Conservation (phyloP, 495 filamentous ascomycete genomes). For the Parachaetomium inaequale region DNA sequence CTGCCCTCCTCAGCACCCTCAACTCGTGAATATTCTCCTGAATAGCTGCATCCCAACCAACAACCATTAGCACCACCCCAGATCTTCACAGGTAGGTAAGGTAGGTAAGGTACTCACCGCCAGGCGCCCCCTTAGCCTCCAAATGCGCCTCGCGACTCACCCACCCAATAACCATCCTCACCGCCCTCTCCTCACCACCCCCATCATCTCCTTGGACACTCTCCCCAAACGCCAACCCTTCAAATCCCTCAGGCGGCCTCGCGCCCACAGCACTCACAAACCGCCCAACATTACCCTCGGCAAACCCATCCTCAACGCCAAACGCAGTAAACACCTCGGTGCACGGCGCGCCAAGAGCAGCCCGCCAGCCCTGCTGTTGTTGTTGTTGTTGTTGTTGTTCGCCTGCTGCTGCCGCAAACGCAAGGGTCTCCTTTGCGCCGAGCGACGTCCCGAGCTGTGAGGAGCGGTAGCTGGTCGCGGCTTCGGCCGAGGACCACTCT, state of each 20-base stretch:
- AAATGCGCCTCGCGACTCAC: constrained; percentile 12
- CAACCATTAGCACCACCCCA: background rate
- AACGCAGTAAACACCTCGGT: constrained; percentile 24
- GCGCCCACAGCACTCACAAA: constrained; percentile 13
- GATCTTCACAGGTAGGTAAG: no score
- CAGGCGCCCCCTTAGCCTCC: constrained; percentile 12
- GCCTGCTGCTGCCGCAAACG: constrained; percentile 4
- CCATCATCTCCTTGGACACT: background rate
- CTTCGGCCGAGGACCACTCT: constrained; percentile 18
- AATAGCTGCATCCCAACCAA: constrained; percentile 13
- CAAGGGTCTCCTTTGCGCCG: constrained; percentile 1
- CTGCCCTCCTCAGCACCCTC: constrained; percentile 13
- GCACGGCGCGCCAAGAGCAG: constrained; percentile 15
- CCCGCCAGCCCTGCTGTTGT: background rate
- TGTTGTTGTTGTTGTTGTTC: no score
- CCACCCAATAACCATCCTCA: constrained; percentile 20
- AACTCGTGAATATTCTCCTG: constrained; percentile 17
- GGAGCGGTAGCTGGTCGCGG: background rate
- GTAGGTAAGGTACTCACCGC: constrained; percentile 8
- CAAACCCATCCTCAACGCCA: constrained; percentile 23
- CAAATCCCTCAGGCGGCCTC: constrained; percentile 11
- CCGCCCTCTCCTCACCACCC: background rate
- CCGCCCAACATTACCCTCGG: constrained; percentile 12
- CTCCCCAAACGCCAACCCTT: constrained; percentile 6
- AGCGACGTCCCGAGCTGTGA: background rate